A percentile compares a stretch with the other conserved stretches of the same genome.
phyloP scores from a whole-genome alignment of 805 yeast species.

The Zygosaccharomyces kombuchaensis region DNA sequence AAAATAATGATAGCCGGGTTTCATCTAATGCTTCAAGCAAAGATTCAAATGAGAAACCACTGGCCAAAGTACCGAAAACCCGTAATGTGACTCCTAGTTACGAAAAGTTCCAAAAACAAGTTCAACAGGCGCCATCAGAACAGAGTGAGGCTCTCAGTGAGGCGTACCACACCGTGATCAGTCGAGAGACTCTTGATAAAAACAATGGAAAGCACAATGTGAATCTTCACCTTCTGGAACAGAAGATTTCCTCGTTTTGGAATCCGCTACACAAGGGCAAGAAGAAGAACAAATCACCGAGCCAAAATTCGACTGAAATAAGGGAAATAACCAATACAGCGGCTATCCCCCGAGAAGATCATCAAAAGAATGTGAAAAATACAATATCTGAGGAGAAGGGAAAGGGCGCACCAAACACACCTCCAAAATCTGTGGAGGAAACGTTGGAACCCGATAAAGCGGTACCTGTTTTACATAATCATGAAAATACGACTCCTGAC shows the following conservation, averaged over 20 bases:
- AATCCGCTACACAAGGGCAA: slow-evolving; percentile 28
- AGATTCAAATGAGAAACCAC: background rate
- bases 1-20: slow-evolving; percentile 4
- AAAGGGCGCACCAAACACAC: background rate
- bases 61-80: slow-evolving; percentile 7
- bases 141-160: slow-evolving; percentile 6
- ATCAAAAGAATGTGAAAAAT: background rate
- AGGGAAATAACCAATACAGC: slow-evolving; percentile 1
- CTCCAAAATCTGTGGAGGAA: slow-evolving; percentile 1
- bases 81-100: slow-evolving; percentile 24
- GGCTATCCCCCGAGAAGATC: background rate
- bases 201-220: slow-evolving; percentile 17
- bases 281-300: slow-evolving; percentile 21
- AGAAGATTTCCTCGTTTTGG: slow-evolving; percentile 30
- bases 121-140: slow-evolving; percentile 10
- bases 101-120: slow-evolving; percentile 27
- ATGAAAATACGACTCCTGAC: slow-evolving; percentile 6
- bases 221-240: slow-evolving; percentile 23
- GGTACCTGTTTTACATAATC: background rate
- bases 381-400: background rate
- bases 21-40: background rate
- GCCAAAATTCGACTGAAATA: background rate
- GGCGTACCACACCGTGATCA: slow-evolving; percentile 27
- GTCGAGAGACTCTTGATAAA: slow-evolving; percentile 19
- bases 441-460: background rate